Conservation (phyloP, 2,329 filamentous ascomycete species). For the Fusarium sp. region DNA sequence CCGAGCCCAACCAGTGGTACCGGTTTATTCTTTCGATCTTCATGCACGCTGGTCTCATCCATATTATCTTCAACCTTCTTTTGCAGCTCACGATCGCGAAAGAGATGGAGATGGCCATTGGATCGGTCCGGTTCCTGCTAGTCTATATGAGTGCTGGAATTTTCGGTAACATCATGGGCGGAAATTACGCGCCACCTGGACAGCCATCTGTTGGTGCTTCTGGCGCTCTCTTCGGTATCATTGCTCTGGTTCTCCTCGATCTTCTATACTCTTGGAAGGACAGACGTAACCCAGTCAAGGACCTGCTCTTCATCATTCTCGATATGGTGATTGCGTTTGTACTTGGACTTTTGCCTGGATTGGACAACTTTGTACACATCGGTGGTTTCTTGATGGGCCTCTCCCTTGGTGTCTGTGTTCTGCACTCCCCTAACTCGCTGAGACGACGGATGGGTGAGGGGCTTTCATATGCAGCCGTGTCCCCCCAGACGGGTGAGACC, state of each 20-base stretch:
- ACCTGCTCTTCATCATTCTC: constrained; percentile 86
- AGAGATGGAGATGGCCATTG: constrained; percentile 93
- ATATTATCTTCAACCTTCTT: constrained; percentile 95
- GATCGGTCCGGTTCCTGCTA: constrained; percentile 85
- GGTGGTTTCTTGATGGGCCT: constrained; percentile 95
- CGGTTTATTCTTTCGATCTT: constrained; percentile 97
- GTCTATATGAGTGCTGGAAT: constrained; percentile 94
- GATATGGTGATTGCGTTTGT: constrained; percentile 92
- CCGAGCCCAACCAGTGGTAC: constrained; percentile 92
- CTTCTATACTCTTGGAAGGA: constrained; percentile 92
- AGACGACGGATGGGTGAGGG: constrained; percentile 78
- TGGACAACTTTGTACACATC: constrained; percentile 98
- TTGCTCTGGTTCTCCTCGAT: constrained; percentile 88
- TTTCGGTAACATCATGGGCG: constrained; percentile 94
- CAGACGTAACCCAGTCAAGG: constrained; percentile 78
- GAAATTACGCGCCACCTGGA: constrained; percentile 86
- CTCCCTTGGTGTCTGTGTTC: constrained; percentile 83
- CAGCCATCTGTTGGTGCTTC: constrained; percentile 90
- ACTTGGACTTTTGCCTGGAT: constrained; percentile 86
- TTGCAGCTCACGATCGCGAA: constrained; percentile 89
- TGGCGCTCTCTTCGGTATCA: constrained; percentile 88
- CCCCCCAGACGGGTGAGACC: constrained; percentile 59
- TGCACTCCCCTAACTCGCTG: constrained; percentile 87
- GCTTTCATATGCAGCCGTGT: constrained; percentile 77
- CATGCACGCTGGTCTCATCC: constrained; percentile 90